Conservation (phyloP, 192 early-diverging fungal genomes). For the Dispira parvispora region DNA sequence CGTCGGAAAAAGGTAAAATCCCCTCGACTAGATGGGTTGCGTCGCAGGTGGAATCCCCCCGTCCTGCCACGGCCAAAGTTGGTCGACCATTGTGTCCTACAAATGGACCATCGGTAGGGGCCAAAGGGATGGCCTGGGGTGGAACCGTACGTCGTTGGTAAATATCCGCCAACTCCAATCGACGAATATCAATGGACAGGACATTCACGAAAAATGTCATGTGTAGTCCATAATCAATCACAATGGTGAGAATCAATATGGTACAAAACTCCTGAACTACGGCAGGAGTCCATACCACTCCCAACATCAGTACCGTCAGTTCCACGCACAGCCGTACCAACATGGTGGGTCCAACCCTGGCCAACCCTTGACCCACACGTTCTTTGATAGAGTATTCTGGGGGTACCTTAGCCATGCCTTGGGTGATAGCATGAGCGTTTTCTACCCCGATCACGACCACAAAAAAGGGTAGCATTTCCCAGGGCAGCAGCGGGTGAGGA, state of each 20-base stretch:
- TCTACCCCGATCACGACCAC: constrained; percentile 26
- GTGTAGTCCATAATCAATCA: constrained; percentile 65
- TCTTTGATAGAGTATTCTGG: constrained; percentile 56
- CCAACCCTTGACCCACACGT: constrained; percentile 31
- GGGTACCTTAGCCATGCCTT: constrained; percentile 48
- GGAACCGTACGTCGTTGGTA: not conserved
- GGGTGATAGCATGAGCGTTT: constrained; percentile 56
- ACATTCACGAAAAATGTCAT: constrained; percentile 65
- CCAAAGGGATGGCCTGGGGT: too few relatives aligned
- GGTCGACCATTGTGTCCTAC: too few relatives aligned
- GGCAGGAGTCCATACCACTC: constrained; percentile 34
- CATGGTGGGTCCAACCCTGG: constrained; percentile 51
- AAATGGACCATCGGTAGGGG: too few relatives aligned
- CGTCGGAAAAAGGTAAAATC: too few relatives aligned
- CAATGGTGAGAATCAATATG: constrained; percentile 41
- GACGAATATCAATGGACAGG: constrained; percentile 68
- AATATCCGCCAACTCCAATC: constrained; percentile 39
- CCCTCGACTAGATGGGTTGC: too few relatives aligned
- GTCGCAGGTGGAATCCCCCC: too few relatives aligned
- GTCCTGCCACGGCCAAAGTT: too few relatives aligned
- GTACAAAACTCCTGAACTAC: constrained; percentile 62
- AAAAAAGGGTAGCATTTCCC: constrained; percentile 10
- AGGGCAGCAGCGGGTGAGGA: constrained; percentile 8
- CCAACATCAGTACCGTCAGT: constrained; percentile 36
- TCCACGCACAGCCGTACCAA: constrained; percentile 34